Conservation (phyloP, 2,329 filamentous ascomycete species). For the Pseudogymnoascus verrucosus region DNA sequence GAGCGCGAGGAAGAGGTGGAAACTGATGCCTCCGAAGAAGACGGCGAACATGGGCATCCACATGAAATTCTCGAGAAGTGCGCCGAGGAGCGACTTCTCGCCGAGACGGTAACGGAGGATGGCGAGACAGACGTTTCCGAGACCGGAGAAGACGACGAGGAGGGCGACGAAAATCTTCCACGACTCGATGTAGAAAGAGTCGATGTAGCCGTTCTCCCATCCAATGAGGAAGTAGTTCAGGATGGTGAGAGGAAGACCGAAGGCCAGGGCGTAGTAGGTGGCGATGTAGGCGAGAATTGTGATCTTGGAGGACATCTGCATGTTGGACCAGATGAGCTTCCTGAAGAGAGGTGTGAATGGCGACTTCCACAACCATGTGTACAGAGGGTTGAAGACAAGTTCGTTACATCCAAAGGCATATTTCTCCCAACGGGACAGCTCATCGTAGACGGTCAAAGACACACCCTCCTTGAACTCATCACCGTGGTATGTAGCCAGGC, state of each 20-base stretch:
- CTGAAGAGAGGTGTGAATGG: constrained; percentile 60
- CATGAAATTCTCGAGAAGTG: constrained; percentile 49
- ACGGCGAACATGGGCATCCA: constrained; percentile 35
- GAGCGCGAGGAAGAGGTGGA: constrained; percentile 35
- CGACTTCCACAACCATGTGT: constrained; percentile 51
- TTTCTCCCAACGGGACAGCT: constrained; percentile 65
- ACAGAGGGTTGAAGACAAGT: constrained; percentile 60
- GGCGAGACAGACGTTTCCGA: constrained; percentile 51
- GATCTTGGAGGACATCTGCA: constrained; percentile 58
- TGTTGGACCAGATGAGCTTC: constrained; percentile 51
- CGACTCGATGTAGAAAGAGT: constrained; percentile 60
- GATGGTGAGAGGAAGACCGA: constrained; percentile 57
- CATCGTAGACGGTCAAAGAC: constrained; percentile 65
- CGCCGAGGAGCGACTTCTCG: constrained; percentile 41
- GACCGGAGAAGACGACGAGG: constrained; percentile 54
- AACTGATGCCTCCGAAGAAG: constrained; percentile 37
- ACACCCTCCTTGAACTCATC: constrained; percentile 68
- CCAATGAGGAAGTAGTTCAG: constrained; percentile 66
- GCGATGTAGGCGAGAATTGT: constrained; percentile 65
- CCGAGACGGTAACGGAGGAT: constrained; percentile 54
- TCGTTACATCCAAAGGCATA: constrained; percentile 67
- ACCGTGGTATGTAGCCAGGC: constrained; percentile 60
- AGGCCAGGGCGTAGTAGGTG: constrained; percentile 54
- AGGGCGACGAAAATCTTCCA: constrained; percentile 58
- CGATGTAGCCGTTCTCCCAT: constrained; percentile 59